Conservation (phyloP, 768 basidiomycete genomes). For the Leccinum subgranulosum region DNA sequence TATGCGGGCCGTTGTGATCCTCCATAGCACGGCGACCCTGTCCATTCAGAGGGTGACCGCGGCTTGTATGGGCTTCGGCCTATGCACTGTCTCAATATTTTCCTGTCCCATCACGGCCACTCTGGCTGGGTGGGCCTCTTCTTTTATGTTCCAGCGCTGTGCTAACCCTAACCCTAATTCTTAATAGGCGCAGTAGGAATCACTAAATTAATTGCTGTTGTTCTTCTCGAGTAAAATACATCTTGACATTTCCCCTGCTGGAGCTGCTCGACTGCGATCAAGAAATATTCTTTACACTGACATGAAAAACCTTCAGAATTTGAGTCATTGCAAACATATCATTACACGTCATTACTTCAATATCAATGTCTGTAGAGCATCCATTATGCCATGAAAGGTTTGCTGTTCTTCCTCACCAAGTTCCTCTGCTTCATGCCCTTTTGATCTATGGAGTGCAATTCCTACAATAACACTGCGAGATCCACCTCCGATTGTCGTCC, state of each 20-base stretch:
- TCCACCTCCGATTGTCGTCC: constrained; percentile 49
- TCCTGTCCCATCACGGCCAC: constrained; percentile 62
- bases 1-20: constrained; percentile 51
- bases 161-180: constrained; percentile 29
- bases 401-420: constrained; percentile 40
- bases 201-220: too few relatives aligned
- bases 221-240: too few relatives aligned
- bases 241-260: too few relatives aligned
- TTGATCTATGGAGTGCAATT: constrained; percentile 54
- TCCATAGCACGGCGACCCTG: constrained; percentile 56
- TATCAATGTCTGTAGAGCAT: constrained; percentile 36
- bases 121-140: constrained; percentile 49
- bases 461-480: constrained; percentile 71
- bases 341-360: constrained; percentile 15
- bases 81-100: constrained; percentile 82
- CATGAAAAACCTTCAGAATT: too few relatives aligned
- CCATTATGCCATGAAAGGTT: constrained; percentile 51
- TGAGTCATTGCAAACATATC: too few relatives aligned
- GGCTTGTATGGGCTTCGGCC: constrained; percentile 60
- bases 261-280: too few relatives aligned
- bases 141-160: constrained; percentile 14
- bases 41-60: constrained; percentile 41
- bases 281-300: too few relatives aligned
- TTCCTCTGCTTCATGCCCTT: constrained; percentile 21
- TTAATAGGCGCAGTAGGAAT: neutral